Evolutionary conservation across 2,329 filamentous ascomycete genomes (phyloP), one percentile per base, ranked within the genome.

Genomic region (Alternaria triticina): DNA sequence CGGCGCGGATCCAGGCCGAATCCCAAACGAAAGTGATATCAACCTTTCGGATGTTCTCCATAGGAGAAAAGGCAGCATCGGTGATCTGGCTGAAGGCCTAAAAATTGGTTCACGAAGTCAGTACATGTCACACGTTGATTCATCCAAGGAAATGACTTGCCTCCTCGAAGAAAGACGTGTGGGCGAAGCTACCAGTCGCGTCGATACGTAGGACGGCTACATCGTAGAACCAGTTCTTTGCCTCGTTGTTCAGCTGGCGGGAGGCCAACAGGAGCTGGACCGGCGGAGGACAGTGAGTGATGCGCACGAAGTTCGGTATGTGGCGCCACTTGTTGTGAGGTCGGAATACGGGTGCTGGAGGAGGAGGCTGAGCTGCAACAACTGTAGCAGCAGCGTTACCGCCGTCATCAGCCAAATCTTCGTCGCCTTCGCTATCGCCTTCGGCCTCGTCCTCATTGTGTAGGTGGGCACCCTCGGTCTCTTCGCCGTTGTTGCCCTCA

Each of bases 211-310:
- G 64, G 11, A 71, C 57, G 1, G 74, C 68, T 13, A 70, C 68
- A n/a, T 78, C 65, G 65, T 79, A 79, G 63, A 73, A 79, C 75
- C 75, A 79, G 47, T 72, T 64, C 64, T 71, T 73, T 25, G 69
- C 75, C 63, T 79, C 73, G 4, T 33, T 52, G 54, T 68, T 74
- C 49, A 80, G 66, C 52, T 74, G 67, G 36, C 74, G 74, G 20
- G 65, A 77, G n/a, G 70, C 51, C 17, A 76, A 66, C 23, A 79
- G 67, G 5, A 80, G 70, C 50, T 74, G 68, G 28, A 69, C 33
- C 2, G 76, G 74, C 22, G 77, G 76, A 6, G 78, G 78, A 51
- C 63, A 72, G 22, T 71, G 70, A 3, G 74, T 71, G 47, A 79
- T 62, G 11, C 67, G 69, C 66, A 80, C 67, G 68, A 80, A 77